Conservation (phyloP, 2,329 filamentous ascomycete species). For the Pseudomassariella vexata region DNA sequence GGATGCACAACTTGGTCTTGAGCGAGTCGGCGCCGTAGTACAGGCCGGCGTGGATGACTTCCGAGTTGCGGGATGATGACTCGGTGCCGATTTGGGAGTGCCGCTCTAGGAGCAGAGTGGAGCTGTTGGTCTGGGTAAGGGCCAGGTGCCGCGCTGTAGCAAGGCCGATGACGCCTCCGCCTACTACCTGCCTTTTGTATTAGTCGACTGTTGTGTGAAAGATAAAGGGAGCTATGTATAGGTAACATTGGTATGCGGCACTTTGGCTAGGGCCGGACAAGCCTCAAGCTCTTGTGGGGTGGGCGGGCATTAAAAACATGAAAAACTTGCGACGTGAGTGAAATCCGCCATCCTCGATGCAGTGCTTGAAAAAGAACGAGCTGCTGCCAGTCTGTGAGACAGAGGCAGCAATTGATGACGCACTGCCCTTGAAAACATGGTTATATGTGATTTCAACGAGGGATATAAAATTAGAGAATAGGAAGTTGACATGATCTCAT, state of each 20-base stretch:
- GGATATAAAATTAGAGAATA: no score
- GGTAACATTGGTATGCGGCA: no score
- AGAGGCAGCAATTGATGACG: conserved; percentile 3
- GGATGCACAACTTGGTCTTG: conserved; percentile 79
- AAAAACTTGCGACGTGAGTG: conserved; percentile 28
- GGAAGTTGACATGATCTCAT: no score
- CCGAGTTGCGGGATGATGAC: conserved; percentile 84
- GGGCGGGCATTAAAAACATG: no score
- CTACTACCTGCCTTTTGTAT: conserved; percentile 41
- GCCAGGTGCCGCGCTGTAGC: conserved; percentile 72
- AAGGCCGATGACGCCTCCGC: conserved; percentile 67
- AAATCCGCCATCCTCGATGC: conserved; percentile 23
- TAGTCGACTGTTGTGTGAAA: no score
- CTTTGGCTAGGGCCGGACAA: conserved; percentile 5
- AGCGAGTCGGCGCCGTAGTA: conserved; percentile 76
- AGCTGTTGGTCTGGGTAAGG: conserved; percentile 46
- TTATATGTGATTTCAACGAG: no score
- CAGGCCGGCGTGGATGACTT: conserved; percentile 93
- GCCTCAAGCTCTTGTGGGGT: background rate
- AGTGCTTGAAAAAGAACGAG: conserved; percentile 21
- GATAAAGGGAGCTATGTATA: no score
- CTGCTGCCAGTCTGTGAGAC: background rate
- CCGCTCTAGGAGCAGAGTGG: conserved; percentile 75
- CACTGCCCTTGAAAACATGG: conserved; percentile 6
- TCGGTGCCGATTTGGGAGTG: conserved; percentile 73